Evolutionary conservation across 2,329 filamentous ascomycete genomes (phyloP), one percentile per base, ranked within the genome.

Genomic region (Sodiomyces alkalinus): DNA sequence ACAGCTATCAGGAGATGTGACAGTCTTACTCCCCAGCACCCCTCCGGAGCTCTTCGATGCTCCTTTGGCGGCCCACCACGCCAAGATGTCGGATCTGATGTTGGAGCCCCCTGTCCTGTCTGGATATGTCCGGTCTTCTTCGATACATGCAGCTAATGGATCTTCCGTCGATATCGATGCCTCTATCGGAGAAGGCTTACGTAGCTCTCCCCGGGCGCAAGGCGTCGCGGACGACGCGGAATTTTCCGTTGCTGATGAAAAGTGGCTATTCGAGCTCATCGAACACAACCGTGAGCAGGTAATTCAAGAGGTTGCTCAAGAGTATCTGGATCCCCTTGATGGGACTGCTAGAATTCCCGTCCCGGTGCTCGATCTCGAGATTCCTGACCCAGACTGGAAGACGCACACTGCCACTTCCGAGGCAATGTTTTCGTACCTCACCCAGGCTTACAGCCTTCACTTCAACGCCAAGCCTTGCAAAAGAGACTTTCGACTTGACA

Each of bases 351-450:
- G 49, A 16, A 22, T 54, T 13, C 33, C 39, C 3, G 39, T 50
- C 22, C 49, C 50, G 5, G 19, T 31, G 6, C 25, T 51, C 15
- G 34, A 45, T 17, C 52, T 50, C 21, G 33, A 34, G 2, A 37
- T 39, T 14, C 32, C 41, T 10, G 23, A 31, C 5, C 37, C 42
- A 2, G 33, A 36, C 19, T 53, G 49, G 49, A 15, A 12, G 1
- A 5, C 14, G 1, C 17, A 37, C 13, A 10, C 31, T 7, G 38
- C 32, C 17, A 39, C 10, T 4, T 26, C 47, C 3, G 39, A 46
- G 10, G 15, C n/a, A 1, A 45, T 41, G 37, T 38, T 55, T 11
- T 32, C 23, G 9, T 29, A 38, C 10, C 29, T 29, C 2, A 19
- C 40, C 36, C 7, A 11, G 17, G 18, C 22, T 28, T 27, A 33